Evolutionary conservation across 345 rosid species (phyloP).

Genomic region (Lagerstroemia speciosa): DNA sequence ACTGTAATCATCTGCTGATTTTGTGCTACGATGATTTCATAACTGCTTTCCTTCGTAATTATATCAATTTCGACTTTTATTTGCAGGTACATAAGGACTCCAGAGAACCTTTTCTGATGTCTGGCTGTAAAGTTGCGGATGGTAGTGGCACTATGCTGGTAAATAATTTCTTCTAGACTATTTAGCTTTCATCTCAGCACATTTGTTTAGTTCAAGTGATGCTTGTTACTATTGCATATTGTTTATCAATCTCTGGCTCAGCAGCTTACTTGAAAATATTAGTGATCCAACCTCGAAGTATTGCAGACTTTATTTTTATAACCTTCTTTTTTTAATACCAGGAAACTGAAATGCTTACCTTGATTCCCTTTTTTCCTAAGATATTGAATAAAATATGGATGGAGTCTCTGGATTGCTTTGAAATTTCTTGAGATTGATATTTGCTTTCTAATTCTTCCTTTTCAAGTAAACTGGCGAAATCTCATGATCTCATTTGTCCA

Average conservation of each 20-base stretch:
- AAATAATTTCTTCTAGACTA: constrained; percentile 10
- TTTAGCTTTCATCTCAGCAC: neutral
- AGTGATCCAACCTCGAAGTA: neutral
- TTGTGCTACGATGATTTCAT: neutral
- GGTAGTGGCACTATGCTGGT: constrained; percentile 96
- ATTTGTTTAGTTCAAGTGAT: neutral
- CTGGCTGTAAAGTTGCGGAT: constrained; percentile 99
- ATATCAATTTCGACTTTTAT: neutral
- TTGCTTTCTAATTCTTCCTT: too few relatives aligned
- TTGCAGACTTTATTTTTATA: neutral
- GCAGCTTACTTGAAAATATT: neutral
- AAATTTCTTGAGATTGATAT: too few relatives aligned
- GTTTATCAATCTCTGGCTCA: neutral
- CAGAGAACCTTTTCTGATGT: constrained; percentile 75
- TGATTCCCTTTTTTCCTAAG: too few relatives aligned
- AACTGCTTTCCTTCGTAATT: too few relatives aligned
- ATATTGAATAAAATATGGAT: too few relatives aligned
- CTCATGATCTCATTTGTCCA: neutral
- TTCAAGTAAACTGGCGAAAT: neutral
- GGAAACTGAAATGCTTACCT: too few relatives aligned
- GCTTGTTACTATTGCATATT: neutral
- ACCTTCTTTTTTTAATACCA: too few relatives aligned
- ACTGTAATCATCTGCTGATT: constrained; percentile 34
- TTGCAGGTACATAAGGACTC: constrained; percentile 78
- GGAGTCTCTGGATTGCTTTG: too few relatives aligned